Evolutionary conservation across 1,284 basidiomycete species (phyloP).

Genomic region (Gymnopus androsaceus): DNA sequence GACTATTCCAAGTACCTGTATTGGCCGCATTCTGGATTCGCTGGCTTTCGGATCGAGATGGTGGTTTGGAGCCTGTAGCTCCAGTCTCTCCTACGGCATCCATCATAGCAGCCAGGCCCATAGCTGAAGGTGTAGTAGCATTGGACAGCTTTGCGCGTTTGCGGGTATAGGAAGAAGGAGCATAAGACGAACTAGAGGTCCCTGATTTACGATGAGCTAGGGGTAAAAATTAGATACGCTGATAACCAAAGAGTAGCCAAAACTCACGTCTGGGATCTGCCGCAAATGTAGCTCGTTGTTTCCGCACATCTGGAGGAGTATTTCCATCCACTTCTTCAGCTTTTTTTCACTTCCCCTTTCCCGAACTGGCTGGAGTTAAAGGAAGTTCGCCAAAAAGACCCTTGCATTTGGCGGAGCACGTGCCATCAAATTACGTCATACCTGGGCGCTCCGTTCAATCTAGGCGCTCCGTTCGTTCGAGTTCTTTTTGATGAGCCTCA

Average conservation of each 20-base stretch:
- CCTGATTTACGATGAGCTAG: slow-evolving; percentile 47
- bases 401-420: too few species aligned
- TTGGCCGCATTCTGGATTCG: slow-evolving; percentile 36
- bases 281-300: slow-evolving; percentile 45
- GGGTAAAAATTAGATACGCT: slow-evolving; percentile 9
- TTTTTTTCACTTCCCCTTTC: slow-evolving; percentile 47
- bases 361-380: slow-evolving; percentile 1
- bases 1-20: slow-evolving; percentile 56
- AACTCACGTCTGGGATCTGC: slow-evolving; percentile 44
- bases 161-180: slow-evolving; percentile 68
- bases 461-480: too few species aligned
- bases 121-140: slow-evolving; percentile 36
- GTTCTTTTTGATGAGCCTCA: too few species aligned
- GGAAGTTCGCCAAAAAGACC: too few species aligned
- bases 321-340: slow-evolving; percentile 47
- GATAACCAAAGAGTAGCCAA: slow-evolving; percentile 9
- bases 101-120: slow-evolving; percentile 11
- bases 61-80: slow-evolving; percentile 22
- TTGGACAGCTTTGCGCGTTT: slow-evolving; percentile 66
- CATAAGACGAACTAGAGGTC: slow-evolving; percentile 44
- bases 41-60: slow-evolving; percentile 15
- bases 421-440: too few species aligned
- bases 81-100: slow-evolving; percentile 12
- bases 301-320: slow-evolving; percentile 46
- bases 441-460: too few species aligned